Percentiles rank a stretch among this genome's conserved stretches.
These are phyloP conservation scores for Meyerozyma smithsonii DNA, from an alignment of 1,139 yeast species.

Conservation along the genomic window DNA sequence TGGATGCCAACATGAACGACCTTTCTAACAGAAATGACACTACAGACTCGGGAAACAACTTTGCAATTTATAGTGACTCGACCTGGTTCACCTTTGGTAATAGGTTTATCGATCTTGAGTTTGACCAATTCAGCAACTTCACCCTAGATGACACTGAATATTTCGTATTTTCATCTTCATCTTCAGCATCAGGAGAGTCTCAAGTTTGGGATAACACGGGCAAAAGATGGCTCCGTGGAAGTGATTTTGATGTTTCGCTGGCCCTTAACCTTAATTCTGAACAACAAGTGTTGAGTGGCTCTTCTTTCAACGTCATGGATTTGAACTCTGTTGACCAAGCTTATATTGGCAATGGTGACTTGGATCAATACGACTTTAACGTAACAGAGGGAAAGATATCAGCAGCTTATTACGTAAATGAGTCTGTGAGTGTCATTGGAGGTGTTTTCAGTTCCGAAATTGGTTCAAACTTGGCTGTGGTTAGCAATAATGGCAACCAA, in stretches of 20 bases:
- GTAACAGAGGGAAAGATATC: constrained; percentile 33
- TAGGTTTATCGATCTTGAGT: constrained; percentile 18
- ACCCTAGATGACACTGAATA: constrained; percentile 32
- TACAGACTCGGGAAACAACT: constrained; percentile 26
- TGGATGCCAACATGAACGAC: constrained; percentile 19
- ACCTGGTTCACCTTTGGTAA: constrained; percentile 41
- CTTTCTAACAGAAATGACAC: constrained; percentile 28
- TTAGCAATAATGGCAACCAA: constrained; percentile 20
- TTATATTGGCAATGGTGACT: constrained; percentile 17
- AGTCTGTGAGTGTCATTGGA: constrained; percentile 49
- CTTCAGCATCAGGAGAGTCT: constrained; percentile 13
- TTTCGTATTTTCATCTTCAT: constrained; percentile 28
- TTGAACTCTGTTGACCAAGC: constrained; percentile 29
- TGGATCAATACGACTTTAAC: constrained; percentile 21
- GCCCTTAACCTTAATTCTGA: constrained; percentile 22
- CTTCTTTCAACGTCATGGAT: constrained; percentile 37
- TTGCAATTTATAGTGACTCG: constrained; percentile 23
- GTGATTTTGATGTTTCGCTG: constrained; percentile 31
- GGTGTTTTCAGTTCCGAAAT: constrained; percentile 29
- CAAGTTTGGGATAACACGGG: constrained; percentile 40
- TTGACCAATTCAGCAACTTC: constrained; percentile 31
- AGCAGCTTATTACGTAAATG: constrained; percentile 41
- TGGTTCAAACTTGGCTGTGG: constrained; percentile 30
- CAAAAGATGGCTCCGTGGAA: constrained; percentile 27
- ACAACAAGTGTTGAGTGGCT: constrained; percentile 36